Percentiles rank a stretch among this genome's conserved stretches.
Evolutionary conservation across 192 early-diverging fungal species (phyloP).

Genomic region (Podochytrium sp.): DNA sequence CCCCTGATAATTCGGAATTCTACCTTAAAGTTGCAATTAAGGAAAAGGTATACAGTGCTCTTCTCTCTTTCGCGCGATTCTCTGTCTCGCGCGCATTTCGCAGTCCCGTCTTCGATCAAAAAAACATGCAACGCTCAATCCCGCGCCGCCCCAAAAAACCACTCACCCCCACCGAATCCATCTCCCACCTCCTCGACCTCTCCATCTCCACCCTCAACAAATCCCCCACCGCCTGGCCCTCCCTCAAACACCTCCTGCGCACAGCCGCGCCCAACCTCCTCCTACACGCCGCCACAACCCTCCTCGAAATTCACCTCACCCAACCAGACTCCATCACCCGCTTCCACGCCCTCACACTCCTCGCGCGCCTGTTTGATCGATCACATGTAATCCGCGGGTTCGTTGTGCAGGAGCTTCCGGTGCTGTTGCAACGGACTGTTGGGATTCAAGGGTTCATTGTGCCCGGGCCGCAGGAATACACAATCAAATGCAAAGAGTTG

Average conservation of each 20-base stretch:
- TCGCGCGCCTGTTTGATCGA: neutral
- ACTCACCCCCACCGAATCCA: neutral
- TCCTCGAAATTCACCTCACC: neutral
- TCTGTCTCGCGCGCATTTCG: too few relatives aligned
- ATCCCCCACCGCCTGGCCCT: neutral
- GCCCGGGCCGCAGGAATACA: neutral
- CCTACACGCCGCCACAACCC: neutral
- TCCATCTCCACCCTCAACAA: neutral
- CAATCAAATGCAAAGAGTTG: neutral
- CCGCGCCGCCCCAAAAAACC: too few relatives aligned
- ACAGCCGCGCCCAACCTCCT: neutral
- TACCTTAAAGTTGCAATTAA: too few relatives aligned
- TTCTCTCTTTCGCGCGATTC: too few relatives aligned
- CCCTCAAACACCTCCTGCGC: neutral
- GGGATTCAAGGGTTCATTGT: neutral
- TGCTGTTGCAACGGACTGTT: slow-evolving; percentile 1
- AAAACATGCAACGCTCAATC: too few relatives aligned
- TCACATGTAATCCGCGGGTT: neutral
- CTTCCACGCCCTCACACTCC: slow-evolving; percentile 1
- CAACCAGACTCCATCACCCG: slow-evolving; percentile 4
- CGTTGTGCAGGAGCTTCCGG: neutral
- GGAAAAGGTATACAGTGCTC: too few relatives aligned
- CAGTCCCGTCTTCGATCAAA: too few relatives aligned
- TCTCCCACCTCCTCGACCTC: neutral
- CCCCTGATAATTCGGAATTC: too few relatives aligned